phyloP scores from a whole-genome alignment of 2,329 filamentous ascomycete species.

The Trematosphaeria pertusa region DNA sequence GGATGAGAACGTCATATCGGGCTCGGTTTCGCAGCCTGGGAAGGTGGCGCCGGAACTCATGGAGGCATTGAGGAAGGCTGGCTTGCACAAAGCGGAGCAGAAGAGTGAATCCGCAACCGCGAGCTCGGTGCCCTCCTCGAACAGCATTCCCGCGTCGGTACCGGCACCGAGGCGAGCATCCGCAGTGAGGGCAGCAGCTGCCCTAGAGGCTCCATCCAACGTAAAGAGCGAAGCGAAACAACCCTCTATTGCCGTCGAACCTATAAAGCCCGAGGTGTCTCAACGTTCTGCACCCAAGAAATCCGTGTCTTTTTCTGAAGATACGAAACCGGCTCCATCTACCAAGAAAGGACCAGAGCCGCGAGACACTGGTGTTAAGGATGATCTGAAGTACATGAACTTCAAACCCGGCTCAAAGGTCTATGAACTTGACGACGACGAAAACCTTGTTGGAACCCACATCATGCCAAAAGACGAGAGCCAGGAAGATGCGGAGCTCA shows the following conservation, averaged over 20 bases:
- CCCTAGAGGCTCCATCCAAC: neutral
- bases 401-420: constrained; percentile 47
- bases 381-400: constrained; percentile 35
- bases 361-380: constrained; percentile 30
- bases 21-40: constrained; percentile 62
- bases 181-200: too few species aligned
- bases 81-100: constrained; percentile 55
- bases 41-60: constrained; percentile 71
- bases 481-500: constrained; percentile 77
- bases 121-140: neutral
- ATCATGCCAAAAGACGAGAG: constrained; percentile 78
- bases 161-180: neutral
- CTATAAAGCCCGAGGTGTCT: constrained; percentile 1
- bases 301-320: constrained; percentile 68
- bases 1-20: constrained; percentile 79
- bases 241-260: neutral
- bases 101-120: constrained; percentile 13
- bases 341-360: constrained; percentile 17
- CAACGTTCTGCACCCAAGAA: constrained; percentile 53
- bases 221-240: neutral
- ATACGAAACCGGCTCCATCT: constrained; percentile 57
- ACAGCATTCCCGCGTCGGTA: constrained; percentile 1
- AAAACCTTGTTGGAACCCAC: constrained; percentile 51
- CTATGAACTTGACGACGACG: constrained; percentile 53
- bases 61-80: constrained; percentile 79